Evolutionary conservation across 768 basidiomycete genomes (phyloP), one percentile per base, ranked within the genome.

Genomic region (Amanita molliuscula): DNA sequence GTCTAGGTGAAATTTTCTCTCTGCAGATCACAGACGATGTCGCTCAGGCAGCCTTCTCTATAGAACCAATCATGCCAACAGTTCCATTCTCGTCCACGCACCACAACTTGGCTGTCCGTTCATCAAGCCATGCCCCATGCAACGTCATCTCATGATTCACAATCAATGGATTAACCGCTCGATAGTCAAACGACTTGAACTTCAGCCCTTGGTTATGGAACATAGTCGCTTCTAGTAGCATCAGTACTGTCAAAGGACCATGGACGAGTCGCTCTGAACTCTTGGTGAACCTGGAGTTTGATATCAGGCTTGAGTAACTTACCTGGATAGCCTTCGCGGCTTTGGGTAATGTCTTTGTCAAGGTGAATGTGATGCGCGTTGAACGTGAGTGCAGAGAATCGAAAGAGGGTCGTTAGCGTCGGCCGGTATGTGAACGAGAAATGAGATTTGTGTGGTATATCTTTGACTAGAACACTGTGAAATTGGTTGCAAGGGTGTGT

Each of bases 301-400:
- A 20, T 42, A 55, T 13, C 23, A 13, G 21, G 43, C n/a, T 50
- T 34, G 34, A 51, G n/a, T 20, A 37, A 42, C 71, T 48, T 54
- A 79, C 85, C 87, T 54, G 81, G 75, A 55, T 88, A 88, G 6
- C 85, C 85, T 64, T 92, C 85, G 16, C 67, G 71, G 21, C 67
- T 64, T 38, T 75, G 78, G 5, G 84, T 78, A 59, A 82, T 88
- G 20, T 81, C 77, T 51, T 79, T 78, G 65, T 91, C 87, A 23
- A 91, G 75, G 64, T 93, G 89, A 55, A 93, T 87, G 56, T 80
- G 74, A 56, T 93, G 89, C 10, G 78, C 85, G 57, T 93, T 92
- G 68, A 88, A 89, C 55, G 82, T 91, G 20, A 93, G 69, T 16
- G 89, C 87, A 4, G 88, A 91, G 66, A 84, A 93, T 20, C 88